Base-by-base conservation (phyloP, 345 rosid species). In the Trapa bicornis region DNA sequence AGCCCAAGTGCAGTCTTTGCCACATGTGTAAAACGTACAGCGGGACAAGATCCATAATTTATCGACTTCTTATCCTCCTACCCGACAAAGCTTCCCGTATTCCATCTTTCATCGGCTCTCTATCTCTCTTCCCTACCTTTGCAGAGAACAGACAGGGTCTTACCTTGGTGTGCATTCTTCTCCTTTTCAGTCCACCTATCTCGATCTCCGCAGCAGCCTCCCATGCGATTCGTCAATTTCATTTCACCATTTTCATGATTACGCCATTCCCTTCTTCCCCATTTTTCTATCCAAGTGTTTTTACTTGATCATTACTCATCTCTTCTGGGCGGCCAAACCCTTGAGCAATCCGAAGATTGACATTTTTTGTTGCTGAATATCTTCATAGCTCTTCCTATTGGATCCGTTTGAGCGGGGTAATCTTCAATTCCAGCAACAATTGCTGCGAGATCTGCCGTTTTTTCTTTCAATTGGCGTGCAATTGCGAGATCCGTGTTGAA, bases 71-170 rank as follows among this genome's bases (percentile, higher is more conserved):
- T 45, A 7, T 4, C 48, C 3, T 47, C 11, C 3, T 70, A 47
- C 11, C 29, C 37, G 1, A 47, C 73, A 36, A 48, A 33, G 7
- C 29, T 29, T 45, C 48, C 65, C 42, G 38, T 58, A 48, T 13
- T 45, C 71, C 61, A 42, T 71, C 68, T 71, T 69, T 73, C 77
- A 62, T 71, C 67, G 7, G 65, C 66, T 69, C 61, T 62, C 45
- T 52, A 70, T 61, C 60, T 38, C 33, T 50, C 50, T 41, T 36
- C 2, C 12, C 73, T 60, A 42, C 58, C 42, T 13, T 37, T 52
- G 57, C 64, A 47, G 61, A 15, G 36, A 10, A 45, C 6, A 45
- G 48, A 54, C 60, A 54, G 60, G 60, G 60, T 54, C 60, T 54
- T 54, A 54, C 60, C 53, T 16, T 45, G 11, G 48, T 45, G 48